A percentile compares a stretch with the other conserved stretches of the same genome.
Evolutionary conservation across 495 filamentous ascomycete genomes (phyloP).

Genomic region (Penicillium riverlandense): DNA sequence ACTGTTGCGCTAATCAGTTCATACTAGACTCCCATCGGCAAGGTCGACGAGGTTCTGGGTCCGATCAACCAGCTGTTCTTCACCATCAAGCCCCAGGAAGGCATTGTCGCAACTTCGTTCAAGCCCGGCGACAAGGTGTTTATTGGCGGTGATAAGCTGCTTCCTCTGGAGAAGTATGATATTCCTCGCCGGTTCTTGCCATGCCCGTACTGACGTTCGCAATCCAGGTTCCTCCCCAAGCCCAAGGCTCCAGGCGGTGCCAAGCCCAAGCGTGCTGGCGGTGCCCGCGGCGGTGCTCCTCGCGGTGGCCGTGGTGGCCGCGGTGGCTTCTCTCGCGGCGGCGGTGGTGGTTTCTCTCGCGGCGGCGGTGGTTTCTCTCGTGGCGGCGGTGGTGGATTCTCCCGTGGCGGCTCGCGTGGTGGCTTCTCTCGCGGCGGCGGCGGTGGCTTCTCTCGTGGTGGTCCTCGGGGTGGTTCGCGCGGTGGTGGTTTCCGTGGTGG

Average conservation of each 20-base stretch:
- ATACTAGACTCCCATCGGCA: constrained; percentile 48
- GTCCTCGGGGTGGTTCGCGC: constrained; percentile 19
- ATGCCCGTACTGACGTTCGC: constrained; percentile 9
- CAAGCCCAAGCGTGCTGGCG: constrained; percentile 53
- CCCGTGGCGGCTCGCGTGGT: constrained; percentile 6
- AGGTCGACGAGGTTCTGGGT: constrained; percentile 65
- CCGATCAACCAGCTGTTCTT: constrained; percentile 97
- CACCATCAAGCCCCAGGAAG: constrained; percentile 93
- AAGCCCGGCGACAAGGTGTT: constrained; percentile 95
- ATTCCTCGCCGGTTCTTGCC: neutral
- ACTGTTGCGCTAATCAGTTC: constrained; percentile 11
- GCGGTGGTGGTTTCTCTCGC: constrained; percentile 2
- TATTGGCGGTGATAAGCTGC: constrained; percentile 88
- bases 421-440: constrained; percentile 14
- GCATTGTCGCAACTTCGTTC: constrained; percentile 91
- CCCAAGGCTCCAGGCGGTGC: constrained; percentile 69
- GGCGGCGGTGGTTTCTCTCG: constrained; percentile 34
- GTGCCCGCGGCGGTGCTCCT: constrained; percentile 46
- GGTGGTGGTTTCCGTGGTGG: constrained; percentile 32
- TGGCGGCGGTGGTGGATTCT: constrained; percentile 16
- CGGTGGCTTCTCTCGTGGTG: constrained; percentile 13
- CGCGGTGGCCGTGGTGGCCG: constrained; percentile 31
- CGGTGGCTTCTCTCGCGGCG: constrained; percentile 7
- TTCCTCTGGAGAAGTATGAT: constrained; percentile 75
- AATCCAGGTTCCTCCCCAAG: constrained; percentile 76